These are phyloP conservation scores for Bothriochloa decipiens DNA, from an alignment of 176 grass and related monocot species.

Conservation along the genomic window DNA sequence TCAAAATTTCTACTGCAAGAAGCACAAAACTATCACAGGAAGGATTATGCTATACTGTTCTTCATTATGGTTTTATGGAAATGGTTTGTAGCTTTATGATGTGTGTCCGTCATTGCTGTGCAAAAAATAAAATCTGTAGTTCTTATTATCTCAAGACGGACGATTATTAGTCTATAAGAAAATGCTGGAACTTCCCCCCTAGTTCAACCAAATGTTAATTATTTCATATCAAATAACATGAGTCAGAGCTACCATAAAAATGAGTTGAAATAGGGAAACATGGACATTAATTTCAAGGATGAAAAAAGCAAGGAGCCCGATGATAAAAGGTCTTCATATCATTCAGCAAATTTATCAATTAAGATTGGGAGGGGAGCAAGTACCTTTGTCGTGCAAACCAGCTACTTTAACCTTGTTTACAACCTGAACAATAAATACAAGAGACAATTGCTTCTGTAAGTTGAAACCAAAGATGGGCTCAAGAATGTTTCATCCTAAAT, in stretches of 20 bases:
- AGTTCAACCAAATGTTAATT: not conserved
- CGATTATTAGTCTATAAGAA: constrained; percentile 23
- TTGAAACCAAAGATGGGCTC: not conserved
- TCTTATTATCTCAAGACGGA: not conserved
- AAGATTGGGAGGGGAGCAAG: not conserved
- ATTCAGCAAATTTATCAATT: not conserved
- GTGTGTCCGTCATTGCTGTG: not conserved
- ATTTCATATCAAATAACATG: constrained; percentile 4
- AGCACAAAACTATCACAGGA: not conserved
- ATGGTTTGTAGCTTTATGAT: not conserved
- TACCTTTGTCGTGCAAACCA: constrained; percentile 95
- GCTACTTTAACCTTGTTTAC: constrained; percentile 78
- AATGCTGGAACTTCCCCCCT: not conserved
- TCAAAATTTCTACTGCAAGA: constrained; percentile 12
- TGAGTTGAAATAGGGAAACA: not conserved
- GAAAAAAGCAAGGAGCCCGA: not conserved
- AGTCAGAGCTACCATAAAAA: not conserved
- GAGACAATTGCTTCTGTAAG: constrained; percentile 15
- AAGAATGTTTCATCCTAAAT: constrained; percentile 12
- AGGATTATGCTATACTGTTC: not conserved
- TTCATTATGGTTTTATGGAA: not conserved
- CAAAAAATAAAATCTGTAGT: not conserved
- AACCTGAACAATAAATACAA: constrained; percentile 58
- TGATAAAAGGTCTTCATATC: constrained; percentile 3
- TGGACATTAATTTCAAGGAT: constrained; percentile 3